A percentile compares a stretch with the other conserved stretches of the same genome.
phyloP scores from a whole-genome alignment of 495 filamentous ascomycete genomes.

The Penicillium dipodomyicola region DNA sequence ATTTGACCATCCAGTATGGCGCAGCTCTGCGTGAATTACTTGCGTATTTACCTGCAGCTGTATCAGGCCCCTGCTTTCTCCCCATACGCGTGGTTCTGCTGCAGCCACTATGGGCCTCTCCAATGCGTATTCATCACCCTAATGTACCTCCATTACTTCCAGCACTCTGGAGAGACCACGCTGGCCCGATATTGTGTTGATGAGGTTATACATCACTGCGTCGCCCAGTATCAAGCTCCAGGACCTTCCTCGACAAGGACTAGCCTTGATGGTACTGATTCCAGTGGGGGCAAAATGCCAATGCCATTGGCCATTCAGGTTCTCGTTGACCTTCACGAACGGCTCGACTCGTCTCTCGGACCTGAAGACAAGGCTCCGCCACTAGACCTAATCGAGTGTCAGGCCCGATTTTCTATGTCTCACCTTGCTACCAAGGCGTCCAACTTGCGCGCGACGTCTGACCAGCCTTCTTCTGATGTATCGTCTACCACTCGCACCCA shows the following conservation, averaged over 20 bases:
- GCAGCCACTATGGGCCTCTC: neutral
- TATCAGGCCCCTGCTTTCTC: neutral
- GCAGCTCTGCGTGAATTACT: neutral
- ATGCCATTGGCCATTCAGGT: neutral
- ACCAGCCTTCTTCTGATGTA: neutral
- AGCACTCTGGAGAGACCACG: neutral
- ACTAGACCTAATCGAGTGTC: neutral
- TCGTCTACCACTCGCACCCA: neutral
- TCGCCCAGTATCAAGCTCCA: neutral
- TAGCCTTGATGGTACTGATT: neutral
- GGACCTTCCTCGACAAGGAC: neutral
- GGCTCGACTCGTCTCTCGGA: neutral
- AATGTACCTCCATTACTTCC: neutral
- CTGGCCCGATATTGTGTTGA: neutral
- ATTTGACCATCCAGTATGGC: neutral
- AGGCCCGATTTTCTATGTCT: neutral
- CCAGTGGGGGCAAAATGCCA: neutral
- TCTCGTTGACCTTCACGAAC: neutral
- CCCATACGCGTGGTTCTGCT: neutral
- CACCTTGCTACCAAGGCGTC: neutral
- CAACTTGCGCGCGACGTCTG: neutral
- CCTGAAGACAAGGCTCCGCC: neutral
- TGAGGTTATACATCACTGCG: neutral
- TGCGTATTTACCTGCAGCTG: neutral
- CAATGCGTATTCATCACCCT: neutral